Evolutionary conservation across 2,329 filamentous ascomycete species (phyloP).

Genomic region (Ceratocystis destructans): DNA sequence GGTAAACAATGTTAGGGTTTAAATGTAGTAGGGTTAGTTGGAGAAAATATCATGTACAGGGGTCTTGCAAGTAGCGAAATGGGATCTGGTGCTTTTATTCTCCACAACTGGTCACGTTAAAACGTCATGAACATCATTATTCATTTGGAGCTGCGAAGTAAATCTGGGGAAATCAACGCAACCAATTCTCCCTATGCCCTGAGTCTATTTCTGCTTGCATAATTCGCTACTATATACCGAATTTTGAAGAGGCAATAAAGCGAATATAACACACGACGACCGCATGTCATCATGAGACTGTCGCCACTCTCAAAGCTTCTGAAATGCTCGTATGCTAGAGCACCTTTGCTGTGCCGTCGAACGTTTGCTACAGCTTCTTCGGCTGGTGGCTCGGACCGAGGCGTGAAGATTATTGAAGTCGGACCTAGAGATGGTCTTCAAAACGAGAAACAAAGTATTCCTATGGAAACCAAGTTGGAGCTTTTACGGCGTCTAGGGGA

Average conservation of each 20-base stretch:
- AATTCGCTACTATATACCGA: not conserved
- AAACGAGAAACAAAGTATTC: constrained; percentile 62
- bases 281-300: not conserved
- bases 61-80: constrained; percentile 4
- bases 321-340: constrained; percentile 1
- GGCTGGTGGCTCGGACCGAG: constrained; percentile 27
- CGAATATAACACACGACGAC: not conserved
- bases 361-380: constrained; percentile 13
- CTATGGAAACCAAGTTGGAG: constrained; percentile 60
- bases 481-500: constrained; percentile 54
- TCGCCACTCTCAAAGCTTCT: not conserved
- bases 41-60: constrained; percentile 11
- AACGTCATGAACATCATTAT: not conserved
- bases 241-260: not conserved
- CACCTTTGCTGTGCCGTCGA: constrained; percentile 9
- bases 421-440: constrained; percentile 77
- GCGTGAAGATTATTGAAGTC: constrained; percentile 61
- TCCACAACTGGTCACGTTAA: constrained; percentile 7
- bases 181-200: not conserved
- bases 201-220: not conserved
- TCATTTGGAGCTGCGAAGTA: not conserved
- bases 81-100: constrained; percentile 1
- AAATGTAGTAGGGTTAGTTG: not conserved
- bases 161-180: constrained; percentile 5
- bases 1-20: not conserved